These are phyloP conservation scores for Candida verbasci DNA, from an alignment of 805 yeast genomes.

Conservation along the genomic window DNA sequence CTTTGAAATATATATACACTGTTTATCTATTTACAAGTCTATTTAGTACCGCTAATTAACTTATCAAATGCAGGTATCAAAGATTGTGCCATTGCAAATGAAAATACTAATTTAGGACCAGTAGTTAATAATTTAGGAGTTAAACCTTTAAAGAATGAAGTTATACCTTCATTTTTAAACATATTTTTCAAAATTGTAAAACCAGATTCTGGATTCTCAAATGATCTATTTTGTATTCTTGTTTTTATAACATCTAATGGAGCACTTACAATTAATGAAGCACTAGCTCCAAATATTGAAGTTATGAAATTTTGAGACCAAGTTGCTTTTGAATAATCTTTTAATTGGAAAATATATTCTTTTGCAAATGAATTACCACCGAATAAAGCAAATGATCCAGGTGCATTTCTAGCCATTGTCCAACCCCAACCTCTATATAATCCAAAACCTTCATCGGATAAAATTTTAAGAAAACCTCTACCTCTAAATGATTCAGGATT, in stretches of 20 bases:
- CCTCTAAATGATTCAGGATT: slow-evolving; percentile 99
- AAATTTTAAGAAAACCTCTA: slow-evolving; percentile 85
- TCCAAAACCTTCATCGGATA: slow-evolving; percentile 88
- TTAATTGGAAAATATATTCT: slow-evolving; percentile 84
- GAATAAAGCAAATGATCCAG: slow-evolving; percentile 95
- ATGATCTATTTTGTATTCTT: slow-evolving; percentile 94
- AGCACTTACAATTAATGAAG: slow-evolving; percentile 93
- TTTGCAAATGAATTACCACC: slow-evolving; percentile 99
- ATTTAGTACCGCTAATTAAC: slow-evolving; percentile 8
- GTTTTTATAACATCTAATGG: slow-evolving; percentile 98
- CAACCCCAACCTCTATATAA: slow-evolving; percentile 99
- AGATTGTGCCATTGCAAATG: slow-evolving; percentile 96
- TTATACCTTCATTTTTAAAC: slow-evolving; percentile 82
- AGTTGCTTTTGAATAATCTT: slow-evolving; percentile 86
- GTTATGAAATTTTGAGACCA: slow-evolving; percentile 94
- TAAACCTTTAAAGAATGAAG: slow-evolving; percentile 93
- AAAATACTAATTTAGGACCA: slow-evolving; percentile 96
- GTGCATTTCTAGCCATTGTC: slow-evolving; percentile 99
- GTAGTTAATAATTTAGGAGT: slow-evolving; percentile 96
- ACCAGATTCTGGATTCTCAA: slow-evolving; percentile 94
- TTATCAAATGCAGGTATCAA: slow-evolving; percentile 94
- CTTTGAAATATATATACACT: too few species aligned
- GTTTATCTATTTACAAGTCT: neutral
- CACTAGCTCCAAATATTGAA: slow-evolving; percentile 94
- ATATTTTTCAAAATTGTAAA: slow-evolving; percentile 89